Percentiles rank a stretch among this genome's conserved stretches.
Conservation (phyloP, 768 basidiomycete genomes). For the Pluteus cervinus region DNA sequence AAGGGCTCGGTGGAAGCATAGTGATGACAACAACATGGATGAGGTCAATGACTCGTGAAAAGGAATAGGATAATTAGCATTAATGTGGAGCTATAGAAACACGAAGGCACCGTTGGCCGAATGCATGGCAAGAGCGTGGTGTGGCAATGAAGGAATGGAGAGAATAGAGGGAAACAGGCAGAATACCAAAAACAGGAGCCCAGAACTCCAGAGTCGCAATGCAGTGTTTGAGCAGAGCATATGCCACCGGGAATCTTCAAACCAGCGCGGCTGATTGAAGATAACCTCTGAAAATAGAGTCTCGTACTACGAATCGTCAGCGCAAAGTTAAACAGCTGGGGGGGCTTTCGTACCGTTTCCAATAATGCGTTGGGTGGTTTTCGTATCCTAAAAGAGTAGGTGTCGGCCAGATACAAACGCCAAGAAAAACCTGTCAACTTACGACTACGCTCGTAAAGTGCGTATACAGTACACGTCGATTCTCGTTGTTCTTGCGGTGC, state of each 20-base stretch:
- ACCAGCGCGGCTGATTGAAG: slow-evolving; percentile 68
- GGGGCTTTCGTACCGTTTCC: slow-evolving; percentile 53
- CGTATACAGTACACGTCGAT: slow-evolving; percentile 73
- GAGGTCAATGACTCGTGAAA: neutral
- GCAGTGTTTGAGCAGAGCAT: neutral
- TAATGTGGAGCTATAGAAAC: no score
- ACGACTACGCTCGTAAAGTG: slow-evolving; percentile 82
- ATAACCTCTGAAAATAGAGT: slow-evolving; percentile 73
- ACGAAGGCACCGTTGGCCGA: no score
- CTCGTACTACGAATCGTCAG: slow-evolving; percentile 41
- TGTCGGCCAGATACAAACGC: slow-evolving; percentile 3
- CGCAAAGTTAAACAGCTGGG: slow-evolving; percentile 2
- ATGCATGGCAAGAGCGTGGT: no score
- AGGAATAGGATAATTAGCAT: neutral
- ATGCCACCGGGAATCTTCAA: slow-evolving; percentile 19
- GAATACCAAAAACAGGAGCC: slow-evolving; percentile 1
- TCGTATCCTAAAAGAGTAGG: slow-evolving; percentile 54
- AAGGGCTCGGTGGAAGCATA: no score
- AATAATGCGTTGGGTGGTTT: slow-evolving; percentile 79
- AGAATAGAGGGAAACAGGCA: no score
- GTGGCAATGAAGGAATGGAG: no score
- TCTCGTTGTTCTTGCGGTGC: slow-evolving; percentile 73
- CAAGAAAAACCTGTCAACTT: slow-evolving; percentile 14
- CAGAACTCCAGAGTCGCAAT: no score
- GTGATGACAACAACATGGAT: neutral